Evolutionary conservation across 1,284 basidiomycete species (phyloP).

Genomic region (Ganoderma meredithae): DNA sequence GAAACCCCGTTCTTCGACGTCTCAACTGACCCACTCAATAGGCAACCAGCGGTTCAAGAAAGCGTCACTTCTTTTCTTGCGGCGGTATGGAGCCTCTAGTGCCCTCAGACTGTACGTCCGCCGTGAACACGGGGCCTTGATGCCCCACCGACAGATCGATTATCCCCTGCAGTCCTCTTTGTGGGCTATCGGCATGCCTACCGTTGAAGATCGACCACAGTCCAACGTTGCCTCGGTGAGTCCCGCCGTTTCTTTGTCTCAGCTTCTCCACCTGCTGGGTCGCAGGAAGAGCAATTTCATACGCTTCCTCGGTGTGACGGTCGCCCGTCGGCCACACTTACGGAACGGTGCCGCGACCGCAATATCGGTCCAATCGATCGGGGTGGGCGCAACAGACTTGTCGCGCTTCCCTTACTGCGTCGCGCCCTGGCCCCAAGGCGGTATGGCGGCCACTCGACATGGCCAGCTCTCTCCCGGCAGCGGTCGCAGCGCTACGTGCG

Average conservation of each 20-base stretch:
- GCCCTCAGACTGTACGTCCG: conserved; percentile 9
- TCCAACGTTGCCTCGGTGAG: conserved; percentile 16
- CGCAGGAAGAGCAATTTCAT: background rate
- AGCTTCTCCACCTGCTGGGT: background rate
- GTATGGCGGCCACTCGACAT: conserved; percentile 5
- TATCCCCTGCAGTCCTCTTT: background rate
- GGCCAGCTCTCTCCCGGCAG: conserved; percentile 3
- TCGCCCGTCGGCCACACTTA: conserved; percentile 20
- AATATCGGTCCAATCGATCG: conserved; percentile 29
- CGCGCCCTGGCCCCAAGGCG: background rate
- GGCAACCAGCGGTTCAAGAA: conserved; percentile 6
- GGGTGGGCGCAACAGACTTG: conserved; percentile 22
- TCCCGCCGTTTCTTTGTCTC: conserved; percentile 7
- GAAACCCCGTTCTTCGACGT: conserved; percentile 11
- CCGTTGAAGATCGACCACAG: background rate
- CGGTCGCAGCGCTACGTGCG: conserved; percentile 10
- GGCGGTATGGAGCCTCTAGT: background rate
- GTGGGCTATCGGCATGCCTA: conserved; percentile 21
- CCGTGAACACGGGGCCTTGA: conserved; percentile 3
- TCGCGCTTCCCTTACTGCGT: conserved; percentile 3
- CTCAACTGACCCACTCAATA: conserved; percentile 4
- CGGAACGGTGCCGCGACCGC: conserved; percentile 13
- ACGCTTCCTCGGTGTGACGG: conserved; percentile 12
- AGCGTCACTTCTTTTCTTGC: background rate
- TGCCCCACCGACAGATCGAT: background rate